Evolutionary conservation across 495 filamentous ascomycete species (phyloP), one percentile per base, ranked within the genome.

Genomic region (Wilcoxina mikolae): DNA sequence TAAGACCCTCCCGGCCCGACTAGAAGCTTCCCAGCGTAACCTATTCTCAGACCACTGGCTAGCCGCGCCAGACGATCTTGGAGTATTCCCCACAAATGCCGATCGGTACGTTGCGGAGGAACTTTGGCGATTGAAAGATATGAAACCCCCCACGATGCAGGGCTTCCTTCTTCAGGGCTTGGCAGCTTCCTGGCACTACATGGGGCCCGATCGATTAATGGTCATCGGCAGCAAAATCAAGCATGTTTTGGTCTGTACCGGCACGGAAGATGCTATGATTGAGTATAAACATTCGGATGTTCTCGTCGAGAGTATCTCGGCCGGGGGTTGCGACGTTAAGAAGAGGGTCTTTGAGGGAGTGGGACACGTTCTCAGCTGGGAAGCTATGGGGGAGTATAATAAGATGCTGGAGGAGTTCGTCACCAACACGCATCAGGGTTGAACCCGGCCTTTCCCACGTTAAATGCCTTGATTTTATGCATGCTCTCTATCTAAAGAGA

Each of bases 31-130:
- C 2, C 78, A 81, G 47, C 66, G 62, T 3, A 74, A 75, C 46
- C 67, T 85, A 23, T 91, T 85, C 58, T 70, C 77, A 2, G 63
- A 70, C 2, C 61, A 59, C 0, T 91, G 78, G 72, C 76, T 93
- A 1, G 57, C 66, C 10, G 55, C 58, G 9, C 77, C 81, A 0
- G 87, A 93, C 66, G 73, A 72, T 35, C 74, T 74, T 45, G 65
- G 58, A 22, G 70, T 69, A 2, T 94, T 88, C 69, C 72, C 74
- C 2, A 87, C 73, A 51, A 89, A 87, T 63, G 84, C 78, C 31
- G 81, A 88, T 65, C 77, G 86, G 29, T 89, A 86, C 62, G 78
- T 81, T 0, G 86, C 87, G 4, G 78, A 83, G 49, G 83, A 90
- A 65, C 55, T 91, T 54, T 66, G 64, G 64, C 58, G 63, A 20